Evolutionary conservation across 768 basidiomycete genomes (phyloP), one percentile per base, ranked within the genome.

Genomic region (Favolaschia claudopus): DNA sequence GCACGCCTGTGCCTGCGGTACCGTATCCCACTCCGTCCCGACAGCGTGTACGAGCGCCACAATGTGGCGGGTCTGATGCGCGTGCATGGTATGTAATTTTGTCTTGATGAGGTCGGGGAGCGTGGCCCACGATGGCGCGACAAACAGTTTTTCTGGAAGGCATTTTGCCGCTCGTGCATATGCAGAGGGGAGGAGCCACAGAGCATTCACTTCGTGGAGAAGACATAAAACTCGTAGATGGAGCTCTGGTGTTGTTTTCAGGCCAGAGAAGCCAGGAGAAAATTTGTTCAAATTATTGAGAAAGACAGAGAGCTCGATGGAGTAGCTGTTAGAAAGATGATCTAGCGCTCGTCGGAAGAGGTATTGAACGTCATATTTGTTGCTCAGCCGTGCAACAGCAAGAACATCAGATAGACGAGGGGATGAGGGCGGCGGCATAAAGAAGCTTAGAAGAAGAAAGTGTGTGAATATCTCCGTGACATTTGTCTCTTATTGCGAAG

Each of bases 341-440:
- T 36, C 25, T 8, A 55, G 13, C 2, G 53, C 53, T 1, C 53
- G 43, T 3, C 25, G 31, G 15, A 33, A 25, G 3, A 53, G 31
- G 19, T 53, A 53, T 22, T 32, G 28, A 25, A 53, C 36, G 32
- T 53, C 51, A 33, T 53, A 53, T 43, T 53, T 53, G 51, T 53
- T 20, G 7, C 31, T 33, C 12, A 53, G 40, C 1, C 51, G 51
- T 7, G 43, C 7, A 33, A 53, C 43, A 7, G 51, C 51, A 7
- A 53, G 17, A 17, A 43, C 33, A 32, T 53, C 51, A 2, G 40
- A 43, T n/a, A 53, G 9, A 6, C 19, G 14, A 24, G 29, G 12
- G 1, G 31, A 17, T 3, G 40, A 33, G 2, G 51, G 51, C 2
- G 51, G 39, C 5, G 51, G 51, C 51, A 53, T 53, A 32, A 53